Conservation (phyloP, 2,329 filamentous ascomycete species). For the Monosporascus ibericus region DNA sequence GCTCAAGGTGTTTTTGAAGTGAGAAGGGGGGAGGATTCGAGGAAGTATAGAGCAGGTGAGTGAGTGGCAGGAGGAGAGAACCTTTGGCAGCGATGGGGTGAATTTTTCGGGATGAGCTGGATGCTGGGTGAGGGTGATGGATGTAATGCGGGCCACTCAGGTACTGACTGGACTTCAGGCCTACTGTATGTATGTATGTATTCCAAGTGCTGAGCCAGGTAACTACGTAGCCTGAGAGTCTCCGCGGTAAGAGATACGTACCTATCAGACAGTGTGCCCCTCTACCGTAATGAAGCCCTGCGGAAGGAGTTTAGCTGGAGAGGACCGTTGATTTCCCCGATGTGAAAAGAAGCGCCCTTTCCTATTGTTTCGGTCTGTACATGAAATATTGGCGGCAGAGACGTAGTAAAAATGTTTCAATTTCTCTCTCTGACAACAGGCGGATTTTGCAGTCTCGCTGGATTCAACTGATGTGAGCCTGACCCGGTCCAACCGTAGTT, state of each 20-base stretch:
- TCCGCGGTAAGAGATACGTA: too few relatives aligned
- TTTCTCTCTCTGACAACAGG: too few relatives aligned
- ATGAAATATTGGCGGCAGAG: too few relatives aligned
- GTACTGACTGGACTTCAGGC: too few relatives aligned
- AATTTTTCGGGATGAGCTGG: conserved; percentile 6
- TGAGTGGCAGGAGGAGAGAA: conserved; percentile 3
- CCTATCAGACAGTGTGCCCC: too few relatives aligned
- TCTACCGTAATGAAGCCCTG: too few relatives aligned
- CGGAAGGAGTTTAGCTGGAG: background rate
- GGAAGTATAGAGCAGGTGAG: background rate
- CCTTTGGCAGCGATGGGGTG: conserved; percentile 9
- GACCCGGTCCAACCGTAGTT: too few relatives aligned
- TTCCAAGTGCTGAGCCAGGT: too few relatives aligned
- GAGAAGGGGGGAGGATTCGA: background rate
- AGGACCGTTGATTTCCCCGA: background rate
- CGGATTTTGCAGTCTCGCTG: too few relatives aligned
- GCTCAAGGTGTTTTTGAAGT: conserved; percentile 1
- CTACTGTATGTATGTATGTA: background rate
- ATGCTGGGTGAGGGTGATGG: conserved; percentile 2
- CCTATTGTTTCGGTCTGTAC: background rate
- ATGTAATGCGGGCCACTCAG: background rate
- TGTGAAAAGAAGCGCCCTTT: background rate
- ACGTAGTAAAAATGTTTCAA: too few relatives aligned
- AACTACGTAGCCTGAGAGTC: too few relatives aligned
- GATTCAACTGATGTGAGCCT: too few relatives aligned